phyloP scores from a whole-genome alignment of 2,329 filamentous ascomycete species.

The Scolecobasidium constrictum region DNA sequence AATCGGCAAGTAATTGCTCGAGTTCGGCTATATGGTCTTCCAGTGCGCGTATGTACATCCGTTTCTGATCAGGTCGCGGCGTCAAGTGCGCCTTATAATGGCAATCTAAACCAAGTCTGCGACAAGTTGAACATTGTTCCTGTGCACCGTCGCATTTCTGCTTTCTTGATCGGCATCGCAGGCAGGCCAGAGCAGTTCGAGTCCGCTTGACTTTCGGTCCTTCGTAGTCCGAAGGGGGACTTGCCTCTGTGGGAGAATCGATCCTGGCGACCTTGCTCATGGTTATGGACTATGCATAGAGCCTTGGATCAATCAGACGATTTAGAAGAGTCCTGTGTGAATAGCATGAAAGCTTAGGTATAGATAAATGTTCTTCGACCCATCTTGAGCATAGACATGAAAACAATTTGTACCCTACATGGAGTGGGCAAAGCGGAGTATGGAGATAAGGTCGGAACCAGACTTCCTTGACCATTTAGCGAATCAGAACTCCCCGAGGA shows the following conservation, averaged over 20 bases:
- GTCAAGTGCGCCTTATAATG: neutral
- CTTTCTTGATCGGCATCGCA: neutral
- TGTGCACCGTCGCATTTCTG: slow-evolving; percentile 2
- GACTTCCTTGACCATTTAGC: no score
- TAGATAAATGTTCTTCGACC: no score
- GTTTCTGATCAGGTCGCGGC: slow-evolving; percentile 1
- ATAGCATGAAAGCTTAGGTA: no score
- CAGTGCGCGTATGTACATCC: slow-evolving; percentile 1
- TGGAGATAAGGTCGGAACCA: no score
- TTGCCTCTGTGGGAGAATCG: neutral
- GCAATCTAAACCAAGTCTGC: slow-evolving; percentile 1
- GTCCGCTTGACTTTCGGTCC: neutral
- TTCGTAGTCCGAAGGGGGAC: neutral
- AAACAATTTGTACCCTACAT: no score
- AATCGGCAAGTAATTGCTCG: neutral
- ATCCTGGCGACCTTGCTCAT: neutral
- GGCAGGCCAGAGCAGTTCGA: neutral
- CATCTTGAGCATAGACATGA: no score
- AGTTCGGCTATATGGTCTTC: neutral
- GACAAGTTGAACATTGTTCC: neutral
- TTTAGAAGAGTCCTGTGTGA: no score
- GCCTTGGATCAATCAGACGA: no score
- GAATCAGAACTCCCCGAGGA: no score
- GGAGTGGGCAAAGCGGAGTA: no score
- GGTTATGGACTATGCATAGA: no score